A percentile compares a stretch with the other conserved stretches of the same genome.
phyloP scores from a whole-genome alignment of 164 flowering plant species.

The Piper longum region DNA sequence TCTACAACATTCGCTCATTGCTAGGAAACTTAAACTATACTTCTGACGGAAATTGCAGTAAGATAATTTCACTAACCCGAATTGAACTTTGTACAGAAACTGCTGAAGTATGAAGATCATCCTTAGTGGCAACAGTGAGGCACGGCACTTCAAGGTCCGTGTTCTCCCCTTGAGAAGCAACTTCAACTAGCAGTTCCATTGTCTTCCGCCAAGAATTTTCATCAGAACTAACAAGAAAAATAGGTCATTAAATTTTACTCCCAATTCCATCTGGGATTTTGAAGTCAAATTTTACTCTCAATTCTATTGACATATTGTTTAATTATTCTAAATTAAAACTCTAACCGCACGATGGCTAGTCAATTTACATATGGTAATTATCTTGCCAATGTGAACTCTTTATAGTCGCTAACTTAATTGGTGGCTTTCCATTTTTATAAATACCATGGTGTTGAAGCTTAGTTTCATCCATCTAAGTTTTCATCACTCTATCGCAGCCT shows the following conservation, averaged over 20 bases:
- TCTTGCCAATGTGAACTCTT: too few species aligned
- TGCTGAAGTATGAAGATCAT: constrained; percentile 70
- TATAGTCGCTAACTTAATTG: too few species aligned
- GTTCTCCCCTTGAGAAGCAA: constrained; percentile 77
- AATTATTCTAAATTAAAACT: too few species aligned
- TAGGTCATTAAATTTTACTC: background rate
- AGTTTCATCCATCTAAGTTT: too few species aligned
- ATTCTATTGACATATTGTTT: too few species aligned
- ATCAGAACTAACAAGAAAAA: constrained; percentile 38
- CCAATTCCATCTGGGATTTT: background rate
- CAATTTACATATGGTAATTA: too few species aligned
- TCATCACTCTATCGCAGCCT: too few species aligned
- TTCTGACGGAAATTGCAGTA: background rate
- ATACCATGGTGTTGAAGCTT: too few species aligned
- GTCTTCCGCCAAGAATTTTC: constrained; percentile 72
- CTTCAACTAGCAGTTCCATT: constrained; percentile 64
- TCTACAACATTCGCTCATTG: too few species aligned
- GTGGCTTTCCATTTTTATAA: too few species aligned
- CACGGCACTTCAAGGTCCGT: constrained; percentile 83
- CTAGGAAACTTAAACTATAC: background rate
- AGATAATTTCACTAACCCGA: constrained; percentile 25
- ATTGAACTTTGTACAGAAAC: constrained; percentile 60
- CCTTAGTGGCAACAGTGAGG: constrained; percentile 83
- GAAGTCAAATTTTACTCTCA: too few species aligned
- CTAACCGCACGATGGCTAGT: too few species aligned